Percentiles rank a stretch among this genome's conserved stretches.
phyloP scores from a whole-genome alignment of 768 basidiomycete genomes.

The Lentinula aciculospora region DNA sequence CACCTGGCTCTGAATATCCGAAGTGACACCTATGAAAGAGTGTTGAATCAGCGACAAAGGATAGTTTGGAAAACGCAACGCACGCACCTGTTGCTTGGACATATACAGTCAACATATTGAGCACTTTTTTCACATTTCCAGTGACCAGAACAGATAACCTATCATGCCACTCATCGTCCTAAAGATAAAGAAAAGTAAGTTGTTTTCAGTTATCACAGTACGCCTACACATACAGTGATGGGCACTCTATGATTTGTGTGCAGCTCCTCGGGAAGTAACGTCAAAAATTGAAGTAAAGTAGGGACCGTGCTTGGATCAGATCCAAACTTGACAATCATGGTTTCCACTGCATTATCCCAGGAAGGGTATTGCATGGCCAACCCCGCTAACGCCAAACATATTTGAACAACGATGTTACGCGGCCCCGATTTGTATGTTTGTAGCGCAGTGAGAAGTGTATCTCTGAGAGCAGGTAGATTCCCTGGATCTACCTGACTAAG shows the following conservation, averaged over 20 bases:
- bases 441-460: conserved; percentile 79
- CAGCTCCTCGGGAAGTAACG: conserved; percentile 87
- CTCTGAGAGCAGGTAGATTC: conserved; percentile 74
- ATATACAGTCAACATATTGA: conserved; percentile 83
- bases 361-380: conserved; percentile 84
- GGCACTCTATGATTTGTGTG: conserved; percentile 82
- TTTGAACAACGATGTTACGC: conserved; percentile 78
- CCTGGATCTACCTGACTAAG: conserved; percentile 76
- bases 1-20: conserved; percentile 70
- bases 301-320: conserved; percentile 79
- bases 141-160: conserved; percentile 59
- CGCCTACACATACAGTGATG: conserved; percentile 49
- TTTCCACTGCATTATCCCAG: conserved; percentile 78
- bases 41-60: neutral
- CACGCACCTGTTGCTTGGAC: conserved; percentile 80
- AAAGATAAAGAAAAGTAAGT: conserved; percentile 4
- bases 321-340: conserved; percentile 83
- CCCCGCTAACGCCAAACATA: conserved; percentile 86
- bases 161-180: conserved; percentile 76
- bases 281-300: conserved; percentile 82
- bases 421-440: conserved; percentile 71
- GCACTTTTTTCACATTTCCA: conserved; percentile 61
- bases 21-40: conserved; percentile 63
- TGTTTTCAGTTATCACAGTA: neutral
- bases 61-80: neutral